Conservation (phyloP, 202 grass and related monocot species). For the Miscanthus sacchariflorus region DNA sequence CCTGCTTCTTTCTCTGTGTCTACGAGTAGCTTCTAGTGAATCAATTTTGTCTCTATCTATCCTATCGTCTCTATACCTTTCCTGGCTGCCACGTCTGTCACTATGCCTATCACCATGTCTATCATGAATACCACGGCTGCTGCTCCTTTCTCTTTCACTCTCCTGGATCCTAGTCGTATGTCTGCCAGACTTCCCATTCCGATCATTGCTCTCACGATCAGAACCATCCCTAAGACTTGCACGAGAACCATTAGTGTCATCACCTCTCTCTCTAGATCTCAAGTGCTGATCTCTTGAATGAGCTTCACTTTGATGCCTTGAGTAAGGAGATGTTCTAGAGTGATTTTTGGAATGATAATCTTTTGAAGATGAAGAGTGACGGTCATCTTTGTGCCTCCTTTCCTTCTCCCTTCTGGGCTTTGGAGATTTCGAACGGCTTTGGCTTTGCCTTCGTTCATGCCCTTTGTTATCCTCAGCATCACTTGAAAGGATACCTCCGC, state of each 20-base stretch:
- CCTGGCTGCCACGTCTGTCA: slow-evolving; percentile 51
- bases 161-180: slow-evolving; percentile 29
- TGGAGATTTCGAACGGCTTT: slow-evolving; percentile 42
- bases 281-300: slow-evolving; percentile 39
- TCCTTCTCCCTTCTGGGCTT: slow-evolving; percentile 35
- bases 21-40: slow-evolving; percentile 50
- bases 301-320: slow-evolving; percentile 30
- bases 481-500: slow-evolving; percentile 35
- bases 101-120: slow-evolving; percentile 16
- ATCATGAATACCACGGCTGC: slow-evolving; percentile 47
- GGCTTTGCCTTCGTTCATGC: slow-evolving; percentile 21
- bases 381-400: slow-evolving; percentile 41
- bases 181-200: slow-evolving; percentile 46
- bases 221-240: slow-evolving; percentile 50
- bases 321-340: slow-evolving; percentile 37
- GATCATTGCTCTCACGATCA: slow-evolving; percentile 44
- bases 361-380: slow-evolving; percentile 25
- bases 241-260: slow-evolving; percentile 34
- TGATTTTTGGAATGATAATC: slow-evolving; percentile 47
- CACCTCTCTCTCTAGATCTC: slow-evolving; percentile 43
- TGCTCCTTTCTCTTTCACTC: slow-evolving; percentile 60
- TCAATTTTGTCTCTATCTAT: slow-evolving; percentile 58
- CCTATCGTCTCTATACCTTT: slow-evolving; percentile 55
- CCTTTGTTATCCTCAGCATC: slow-evolving; percentile 29
- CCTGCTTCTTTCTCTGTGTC: slow-evolving; percentile 79